A percentile compares a stretch with the other conserved stretches of the same genome.
Conservation (phyloP, 1,284 basidiomycete genomes). For the Mycosarcoma mackinlayi region DNA sequence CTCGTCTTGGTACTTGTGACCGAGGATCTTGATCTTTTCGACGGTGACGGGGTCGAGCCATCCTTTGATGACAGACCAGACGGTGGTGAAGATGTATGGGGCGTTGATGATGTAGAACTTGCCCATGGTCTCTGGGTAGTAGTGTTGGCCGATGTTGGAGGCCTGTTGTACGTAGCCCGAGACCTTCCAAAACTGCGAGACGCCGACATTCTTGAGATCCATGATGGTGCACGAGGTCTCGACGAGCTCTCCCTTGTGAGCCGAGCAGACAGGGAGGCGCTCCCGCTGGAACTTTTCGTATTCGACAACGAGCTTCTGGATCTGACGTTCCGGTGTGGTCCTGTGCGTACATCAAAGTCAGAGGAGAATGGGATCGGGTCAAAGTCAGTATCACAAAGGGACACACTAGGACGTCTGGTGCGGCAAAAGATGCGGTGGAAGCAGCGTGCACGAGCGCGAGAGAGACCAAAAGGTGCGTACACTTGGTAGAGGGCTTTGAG, state of each 20-base stretch:
- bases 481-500: conserved; percentile 74
- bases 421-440: too few relatives aligned
- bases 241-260: conserved; percentile 81
- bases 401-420: too few relatives aligned
- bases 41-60: conserved; percentile 97
- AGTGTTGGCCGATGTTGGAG: conserved; percentile 85
- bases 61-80: conserved; percentile 89
- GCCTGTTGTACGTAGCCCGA: conserved; percentile 89
- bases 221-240: conserved; percentile 99
- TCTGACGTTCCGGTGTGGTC: conserved; percentile 89
- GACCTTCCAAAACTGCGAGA: conserved; percentile 85
- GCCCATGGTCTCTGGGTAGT: conserved; percentile 85
- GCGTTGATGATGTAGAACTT: conserved; percentile 87
- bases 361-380: neutral
- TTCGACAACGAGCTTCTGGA: conserved; percentile 88
- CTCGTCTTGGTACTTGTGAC: conserved; percentile 56
- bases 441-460: too few relatives aligned
- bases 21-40: conserved; percentile 73
- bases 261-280: conserved; percentile 81
- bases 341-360: conserved; percentile 43
- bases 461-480: conserved; percentile 15
- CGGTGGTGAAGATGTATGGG: conserved; percentile 88
- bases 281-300: conserved; percentile 86
- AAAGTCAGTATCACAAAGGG: conserved; percentile 1
- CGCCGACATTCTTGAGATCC: conserved; percentile 84